Base-by-base conservation (phyloP, 2,329 filamentous ascomycete species). In the Exserohilum rostratum region DNA sequence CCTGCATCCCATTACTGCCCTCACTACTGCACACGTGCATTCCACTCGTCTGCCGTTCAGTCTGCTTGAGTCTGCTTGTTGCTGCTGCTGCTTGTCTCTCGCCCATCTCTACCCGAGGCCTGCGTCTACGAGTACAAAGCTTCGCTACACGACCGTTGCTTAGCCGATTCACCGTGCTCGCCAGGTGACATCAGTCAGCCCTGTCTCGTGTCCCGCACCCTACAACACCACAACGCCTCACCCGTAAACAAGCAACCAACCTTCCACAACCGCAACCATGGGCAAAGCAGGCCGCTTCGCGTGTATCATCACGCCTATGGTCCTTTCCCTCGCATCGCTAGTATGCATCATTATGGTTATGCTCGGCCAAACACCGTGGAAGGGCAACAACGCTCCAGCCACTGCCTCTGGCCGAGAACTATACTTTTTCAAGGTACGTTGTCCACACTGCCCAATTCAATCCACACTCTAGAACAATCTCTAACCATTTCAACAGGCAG, bases 241-340 rank as follows among this genome's bases (percentile, higher is more conserved):
- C 35, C 27, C 25, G 9, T 39, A 38, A n/a, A 35, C 45, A 34
- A 18, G 10, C 6, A 12, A 13, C 11, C 10, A 31, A 6, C 22
- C 5, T 20, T 38, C n/a, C 11, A 51, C 47, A 10, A 59, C 61
- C 62, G 65, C 65, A 67, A 80, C 59, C 30, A 90, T 90, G 87
- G 87, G 86, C 60, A 87, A 88, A 78, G 82, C 85, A 71, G 93
- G 91, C 65, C 86, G 93, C 71, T 86, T 93, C 68, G 80, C 90
- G 75, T 97, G 92, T 79, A 95, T 98, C 78, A 85, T 90, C 77
- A 81, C 92, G 80, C 93, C 93, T 57, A 92, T 96, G 78, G 81
- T 85, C 61, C 84, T 96, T 70, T 93, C 91, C 17, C 78, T 95
- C 67, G 89, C 84, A 60, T 88, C 90, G 55, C 81, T 97, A 68